These are phyloP conservation scores for barley (Hordeum vulgare) DNA, from an alignment of 176 grass and related monocot species.

Conservation along the genomic window DNA sequence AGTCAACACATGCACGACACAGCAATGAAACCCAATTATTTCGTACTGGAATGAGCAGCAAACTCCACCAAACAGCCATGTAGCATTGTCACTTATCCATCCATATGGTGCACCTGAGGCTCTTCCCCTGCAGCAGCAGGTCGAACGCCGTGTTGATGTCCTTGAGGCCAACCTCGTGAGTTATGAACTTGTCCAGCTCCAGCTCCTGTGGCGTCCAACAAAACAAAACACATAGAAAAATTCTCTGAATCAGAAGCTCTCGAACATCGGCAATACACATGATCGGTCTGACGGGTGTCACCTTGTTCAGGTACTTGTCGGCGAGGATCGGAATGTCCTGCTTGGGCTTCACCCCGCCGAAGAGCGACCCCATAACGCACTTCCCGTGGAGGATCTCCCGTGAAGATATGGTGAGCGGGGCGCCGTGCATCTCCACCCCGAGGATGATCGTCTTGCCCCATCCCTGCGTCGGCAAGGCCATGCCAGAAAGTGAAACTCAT, in stretches of 20 bases:
- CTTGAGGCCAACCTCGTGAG: conserved; percentile 55
- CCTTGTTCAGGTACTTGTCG: conserved; percentile 71
- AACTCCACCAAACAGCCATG: not conserved
- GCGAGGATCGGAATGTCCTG: conserved; percentile 71
- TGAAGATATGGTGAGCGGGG: conserved; percentile 37
- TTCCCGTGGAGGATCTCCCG: conserved; percentile 51
- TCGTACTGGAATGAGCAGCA: not conserved
- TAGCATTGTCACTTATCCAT: conserved; percentile 55
- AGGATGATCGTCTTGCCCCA: conserved; percentile 93
- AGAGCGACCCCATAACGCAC: conserved; percentile 40
- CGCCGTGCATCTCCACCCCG: conserved; percentile 63
- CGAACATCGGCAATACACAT: not conserved
- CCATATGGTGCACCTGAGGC: conserved; percentile 85
- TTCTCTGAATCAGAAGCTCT: not conserved
- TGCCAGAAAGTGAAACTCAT: not conserved
- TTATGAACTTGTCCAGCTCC: conserved; percentile 78
- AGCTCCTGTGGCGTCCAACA: conserved; percentile 40
- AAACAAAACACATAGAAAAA: not conserved
- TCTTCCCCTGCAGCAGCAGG: conserved; percentile 69
- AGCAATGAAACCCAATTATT: not conserved
- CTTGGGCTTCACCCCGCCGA: conserved; percentile 82
- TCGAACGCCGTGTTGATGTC: conserved; percentile 92
- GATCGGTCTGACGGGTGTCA: not conserved
- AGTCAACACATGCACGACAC: not conserved
- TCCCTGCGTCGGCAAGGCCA: conserved; percentile 27